These are phyloP conservation scores for Ocimum tenuiflorum DNA, from an alignment of 257 asterid species.

Conservation along the genomic window DNA sequence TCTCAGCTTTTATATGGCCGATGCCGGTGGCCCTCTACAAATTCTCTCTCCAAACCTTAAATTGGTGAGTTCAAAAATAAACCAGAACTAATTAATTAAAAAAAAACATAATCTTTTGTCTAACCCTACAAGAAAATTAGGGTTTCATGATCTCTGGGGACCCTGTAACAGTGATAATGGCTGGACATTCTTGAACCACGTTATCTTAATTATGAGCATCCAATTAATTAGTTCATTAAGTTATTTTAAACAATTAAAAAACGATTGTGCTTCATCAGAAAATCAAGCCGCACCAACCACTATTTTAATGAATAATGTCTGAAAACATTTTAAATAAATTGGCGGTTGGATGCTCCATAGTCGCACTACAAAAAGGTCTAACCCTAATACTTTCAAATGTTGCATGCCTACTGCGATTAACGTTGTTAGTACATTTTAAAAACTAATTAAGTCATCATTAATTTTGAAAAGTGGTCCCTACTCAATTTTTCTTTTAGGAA, in stretches of 20 bases:
- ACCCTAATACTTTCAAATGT: neutral
- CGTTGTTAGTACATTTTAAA: neutral
- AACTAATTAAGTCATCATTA: neutral
- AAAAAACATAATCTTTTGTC: no score
- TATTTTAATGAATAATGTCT: neutral
- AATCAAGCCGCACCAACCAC: neutral
- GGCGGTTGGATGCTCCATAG: neutral
- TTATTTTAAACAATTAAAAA: neutral
- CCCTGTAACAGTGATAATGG: neutral
- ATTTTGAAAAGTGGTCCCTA: neutral
- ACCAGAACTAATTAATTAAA: neutral
- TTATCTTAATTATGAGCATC: neutral
- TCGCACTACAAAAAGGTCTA: slow-evolving; percentile 1
- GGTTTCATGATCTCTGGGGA: neutral
- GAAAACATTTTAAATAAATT: neutral
- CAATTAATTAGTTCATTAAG: no score
- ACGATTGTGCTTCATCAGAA: neutral
- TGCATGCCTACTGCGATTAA: neutral
- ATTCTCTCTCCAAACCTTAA: neutral
- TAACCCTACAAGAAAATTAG: neutral
- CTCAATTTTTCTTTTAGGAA: neutral
- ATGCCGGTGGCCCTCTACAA: neutral
- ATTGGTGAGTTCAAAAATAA: neutral
- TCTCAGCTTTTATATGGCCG: neutral
- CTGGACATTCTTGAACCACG: neutral